Conservation (phyloP, 805 yeast species). For the Candida pini region DNA sequence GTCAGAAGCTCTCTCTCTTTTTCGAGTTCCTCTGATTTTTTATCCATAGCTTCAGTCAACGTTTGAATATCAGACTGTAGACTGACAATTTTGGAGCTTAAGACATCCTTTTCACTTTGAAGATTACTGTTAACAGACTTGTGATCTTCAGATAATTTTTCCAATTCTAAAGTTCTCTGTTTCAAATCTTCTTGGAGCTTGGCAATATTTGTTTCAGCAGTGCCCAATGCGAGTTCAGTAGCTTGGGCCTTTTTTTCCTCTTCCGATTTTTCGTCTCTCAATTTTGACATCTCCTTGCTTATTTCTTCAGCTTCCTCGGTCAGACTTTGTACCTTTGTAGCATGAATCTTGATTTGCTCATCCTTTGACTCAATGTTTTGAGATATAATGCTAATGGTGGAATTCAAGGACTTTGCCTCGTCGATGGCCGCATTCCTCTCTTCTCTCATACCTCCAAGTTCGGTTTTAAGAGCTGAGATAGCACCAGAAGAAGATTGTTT, state of each 20-base stretch:
- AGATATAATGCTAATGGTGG: constrained; percentile 29
- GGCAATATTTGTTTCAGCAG: no score
- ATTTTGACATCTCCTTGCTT: no score
- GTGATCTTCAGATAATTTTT: no score
- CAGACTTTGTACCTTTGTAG: constrained; percentile 3
- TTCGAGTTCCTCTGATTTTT: constrained; percentile 41
- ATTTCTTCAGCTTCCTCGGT: constrained; percentile 2
- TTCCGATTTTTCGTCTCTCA: background rate
- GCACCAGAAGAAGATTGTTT: constrained; percentile 16
- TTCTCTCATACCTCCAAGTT: constrained; percentile 21
- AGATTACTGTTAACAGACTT: constrained; percentile 13
- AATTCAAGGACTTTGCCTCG: constrained; percentile 28
- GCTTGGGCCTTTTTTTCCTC: background rate
- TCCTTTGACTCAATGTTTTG: constrained; percentile 26
- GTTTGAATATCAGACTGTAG: constrained; percentile 26
- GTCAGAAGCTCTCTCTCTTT: constrained; percentile 42
- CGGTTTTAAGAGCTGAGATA: constrained; percentile 23
- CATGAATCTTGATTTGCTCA: constrained; percentile 8
- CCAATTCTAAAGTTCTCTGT: no score
- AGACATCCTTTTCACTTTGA: constrained; percentile 17
- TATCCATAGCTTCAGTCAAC: constrained; percentile 30
- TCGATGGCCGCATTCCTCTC: constrained; percentile 22
- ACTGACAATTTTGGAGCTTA: constrained; percentile 14
- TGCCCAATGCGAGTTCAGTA: no score
- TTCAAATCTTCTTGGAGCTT: no score